Evolutionary conservation across 345 rosid species (phyloP).

Genomic region (Eucalyptus rudis): DNA sequence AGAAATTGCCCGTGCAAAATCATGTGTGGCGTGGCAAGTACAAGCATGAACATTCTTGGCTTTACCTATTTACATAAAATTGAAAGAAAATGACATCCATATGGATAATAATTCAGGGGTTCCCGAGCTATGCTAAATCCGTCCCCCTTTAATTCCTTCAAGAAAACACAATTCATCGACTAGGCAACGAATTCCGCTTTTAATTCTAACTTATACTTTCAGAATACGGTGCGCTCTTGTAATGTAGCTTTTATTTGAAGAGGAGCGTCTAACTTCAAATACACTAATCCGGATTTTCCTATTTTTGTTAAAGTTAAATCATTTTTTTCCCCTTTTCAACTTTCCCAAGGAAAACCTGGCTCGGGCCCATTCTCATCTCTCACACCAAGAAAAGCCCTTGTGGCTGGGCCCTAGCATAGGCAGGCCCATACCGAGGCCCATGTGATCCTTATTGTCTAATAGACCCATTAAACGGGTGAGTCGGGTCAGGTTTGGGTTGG

Average conservation of each 20-base stretch:
- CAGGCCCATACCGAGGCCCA: neutral
- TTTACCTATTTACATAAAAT: too few species aligned
- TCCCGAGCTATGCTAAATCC: neutral
- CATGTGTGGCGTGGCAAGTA: too few species aligned
- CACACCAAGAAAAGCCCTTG: neutral
- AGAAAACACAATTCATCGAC: neutral
- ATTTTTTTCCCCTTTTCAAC: neutral
- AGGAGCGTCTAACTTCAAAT: neutral
- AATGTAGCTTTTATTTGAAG: neutral
- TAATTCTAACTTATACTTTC: neutral
- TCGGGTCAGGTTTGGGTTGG: rapidly evolving
- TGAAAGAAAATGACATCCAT: neutral
- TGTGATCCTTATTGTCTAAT: neutral
- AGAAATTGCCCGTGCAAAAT: neutral
- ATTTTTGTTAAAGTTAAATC: neutral
- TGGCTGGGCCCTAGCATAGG: neutral
- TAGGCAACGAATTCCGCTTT: too few species aligned
- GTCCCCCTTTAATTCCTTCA: neutral
- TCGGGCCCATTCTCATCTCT: neutral
- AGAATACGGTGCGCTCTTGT: neutral
- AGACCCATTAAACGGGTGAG: too few species aligned
- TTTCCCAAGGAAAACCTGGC: neutral
- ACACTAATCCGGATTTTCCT: neutral
- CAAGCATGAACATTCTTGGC: neutral
- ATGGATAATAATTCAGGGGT: neutral